Evolutionary conservation across 106 monocot genomes (phyloP), one percentile per base, ranked within the genome.

Genomic region (Posidonia australis): DNA sequence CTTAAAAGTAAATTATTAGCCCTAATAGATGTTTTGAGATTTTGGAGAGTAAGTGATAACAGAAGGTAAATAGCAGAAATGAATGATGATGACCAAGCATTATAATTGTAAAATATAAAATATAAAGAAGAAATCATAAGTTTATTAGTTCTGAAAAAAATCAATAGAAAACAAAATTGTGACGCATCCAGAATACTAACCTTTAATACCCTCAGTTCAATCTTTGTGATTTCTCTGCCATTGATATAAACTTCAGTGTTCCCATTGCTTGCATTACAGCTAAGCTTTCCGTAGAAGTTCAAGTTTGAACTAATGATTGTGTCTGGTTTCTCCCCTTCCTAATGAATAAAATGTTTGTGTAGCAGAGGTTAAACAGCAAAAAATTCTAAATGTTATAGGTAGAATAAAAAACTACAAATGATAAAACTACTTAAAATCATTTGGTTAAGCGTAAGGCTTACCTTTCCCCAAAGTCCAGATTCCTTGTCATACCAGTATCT

Each of bases 401-500:
- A 36, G 2, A 36, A 4, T 4, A 36, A 1, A 56, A 30, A 23
- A 42, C 1, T 3, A 58, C 28, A 58, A 16, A 16, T 58, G n/a
- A n/a, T 58, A 6, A 30, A 28, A 27, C 1, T 3, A 58, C 23
- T 10, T 0, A 58, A 58, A 16, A 26, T 26, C 28, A 28, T 5
- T n/a, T 12, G 5, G 0, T n/a, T 27, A 27, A 11, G 14, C 14
- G 28, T 14, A 58, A 28, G 26, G 14, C 13, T 77, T 75, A 63
- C 93, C 86, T 94, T 89, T 66, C 93, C 93, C 93, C 93, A 94
- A 28, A 94, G 70, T 14, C 89, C 93, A 5, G 93, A 94, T 74
- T 94, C 89, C 57, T 94, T 94, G 65, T 94, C 93, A 78, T 94
- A 94, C 93, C 93, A 94, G 53, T 86, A 94, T 51, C 76, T 83